Conservation (phyloP, 2,329 filamentous ascomycete genomes). For the Talaromyces marneffei region DNA sequence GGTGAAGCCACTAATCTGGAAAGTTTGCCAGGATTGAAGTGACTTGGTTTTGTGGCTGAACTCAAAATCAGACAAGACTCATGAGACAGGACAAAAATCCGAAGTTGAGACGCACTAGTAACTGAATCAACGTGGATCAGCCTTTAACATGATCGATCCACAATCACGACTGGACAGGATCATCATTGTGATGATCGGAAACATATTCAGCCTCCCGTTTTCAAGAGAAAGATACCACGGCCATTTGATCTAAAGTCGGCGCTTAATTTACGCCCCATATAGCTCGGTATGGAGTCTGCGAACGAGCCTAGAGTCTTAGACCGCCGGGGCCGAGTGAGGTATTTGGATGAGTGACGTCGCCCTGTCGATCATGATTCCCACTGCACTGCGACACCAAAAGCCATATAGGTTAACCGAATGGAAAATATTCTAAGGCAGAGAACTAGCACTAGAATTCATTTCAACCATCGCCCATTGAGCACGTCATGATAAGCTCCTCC, state of each 20-base stretch:
- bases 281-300: background rate
- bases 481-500: background rate
- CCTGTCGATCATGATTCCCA: conserved; percentile 7
- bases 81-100: background rate
- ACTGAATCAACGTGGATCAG: background rate
- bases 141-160: background rate
- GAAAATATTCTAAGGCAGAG: background rate
- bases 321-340: background rate
- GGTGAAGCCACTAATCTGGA: background rate
- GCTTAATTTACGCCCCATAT: background rate
- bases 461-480: background rate
- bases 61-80: conserved; percentile 1
- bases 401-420: background rate
- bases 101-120: background rate
- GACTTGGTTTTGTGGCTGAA: conserved; percentile 1
- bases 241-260: background rate
- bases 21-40: background rate
- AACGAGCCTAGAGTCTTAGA: background rate
- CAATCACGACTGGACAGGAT: background rate
- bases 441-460: background rate
- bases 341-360: background rate
- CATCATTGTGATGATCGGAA: background rate
- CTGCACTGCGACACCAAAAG: background rate
- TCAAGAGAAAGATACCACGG: background rate
- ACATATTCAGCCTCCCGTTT: background rate